These are phyloP conservation scores for Emmonsia crescens DNA, from an alignment of 2,329 filamentous ascomycete species.

Conservation along the genomic window DNA sequence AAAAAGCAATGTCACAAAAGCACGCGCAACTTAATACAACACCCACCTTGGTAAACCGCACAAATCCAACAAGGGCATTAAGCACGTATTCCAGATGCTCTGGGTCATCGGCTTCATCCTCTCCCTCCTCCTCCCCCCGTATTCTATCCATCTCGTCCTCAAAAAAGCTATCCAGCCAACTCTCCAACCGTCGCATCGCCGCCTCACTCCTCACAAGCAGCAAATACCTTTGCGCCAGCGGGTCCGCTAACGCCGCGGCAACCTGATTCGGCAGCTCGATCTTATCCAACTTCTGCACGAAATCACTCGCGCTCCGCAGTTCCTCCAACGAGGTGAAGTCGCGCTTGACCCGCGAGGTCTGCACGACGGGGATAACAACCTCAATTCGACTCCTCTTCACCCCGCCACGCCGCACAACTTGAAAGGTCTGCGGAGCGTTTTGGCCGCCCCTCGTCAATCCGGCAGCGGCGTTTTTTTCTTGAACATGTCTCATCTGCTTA, in stretches of 20 bases:
- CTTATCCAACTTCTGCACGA: slow-evolving; percentile 63
- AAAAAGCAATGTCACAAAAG: neutral
- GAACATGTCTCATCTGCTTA: slow-evolving; percentile 55
- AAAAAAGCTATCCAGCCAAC: slow-evolving; percentile 31
- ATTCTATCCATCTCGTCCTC: slow-evolving; percentile 26
- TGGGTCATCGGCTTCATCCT: slow-evolving; percentile 23
- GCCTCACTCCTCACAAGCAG: slow-evolving; percentile 51
- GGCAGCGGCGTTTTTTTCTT: slow-evolving; percentile 39
- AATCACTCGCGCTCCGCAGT: slow-evolving; percentile 57
- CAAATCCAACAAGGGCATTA: slow-evolving; percentile 24
- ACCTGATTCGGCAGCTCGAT: slow-evolving; percentile 76
- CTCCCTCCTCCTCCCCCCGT: slow-evolving; percentile 31
- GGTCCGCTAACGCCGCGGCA: slow-evolving; percentile 63
- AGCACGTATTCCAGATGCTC: slow-evolving; percentile 29
- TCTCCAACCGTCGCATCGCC: slow-evolving; percentile 30
- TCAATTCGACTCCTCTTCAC: slow-evolving; percentile 41
- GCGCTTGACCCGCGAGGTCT: slow-evolving; percentile 63
- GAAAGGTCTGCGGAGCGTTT: slow-evolving; percentile 46
- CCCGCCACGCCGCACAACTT: slow-evolving; percentile 47
- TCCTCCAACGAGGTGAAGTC: slow-evolving; percentile 54
- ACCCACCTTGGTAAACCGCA: slow-evolving; percentile 29
- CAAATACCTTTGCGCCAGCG: slow-evolving; percentile 64
- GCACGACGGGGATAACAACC: slow-evolving; percentile 53
- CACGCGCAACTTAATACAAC: neutral
- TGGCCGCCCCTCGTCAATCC: neutral